Base-by-base conservation (phyloP, 257 asterid genomes). In the Catharanthus roseus region DNA sequence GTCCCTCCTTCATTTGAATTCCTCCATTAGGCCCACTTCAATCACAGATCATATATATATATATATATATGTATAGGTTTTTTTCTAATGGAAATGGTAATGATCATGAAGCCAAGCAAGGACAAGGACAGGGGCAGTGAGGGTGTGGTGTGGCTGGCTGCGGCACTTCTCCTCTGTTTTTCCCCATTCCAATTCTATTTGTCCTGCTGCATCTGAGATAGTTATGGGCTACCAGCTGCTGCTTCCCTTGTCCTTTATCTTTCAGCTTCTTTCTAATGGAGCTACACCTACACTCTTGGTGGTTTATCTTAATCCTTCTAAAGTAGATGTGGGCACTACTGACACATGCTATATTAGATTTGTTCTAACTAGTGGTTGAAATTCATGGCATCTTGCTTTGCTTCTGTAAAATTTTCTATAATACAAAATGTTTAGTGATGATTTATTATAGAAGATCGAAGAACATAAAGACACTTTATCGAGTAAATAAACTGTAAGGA, bases 241-340 rank as follows among this genome's bases (percentile, higher is more conserved):
- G 19, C 51, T 19, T 61, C 54, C 47, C 41, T 67, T 16, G 44
- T 5, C 29, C 39, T 54, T 38, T 10, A 55, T 34, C 61, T 24
- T 2, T 33, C 38, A 21, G 69, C 80, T 51, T 79, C 74, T 75
- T 75, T 61, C 77, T 34, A 1, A 24, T 68, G 78, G 74, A 72
- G 11, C 34, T 28, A 18, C 44, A 54, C 60, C 34, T 28, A 18
- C 44, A 54, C 60, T 38, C 28, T 13, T 62, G 73, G 65, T 62
- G 69, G 75, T 67, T 70, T 72, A 56, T 29, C 15, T 65, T 56
- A 34, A 12, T 10, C 54, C 60, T 21, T 36, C 3, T 31, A 10
- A 65, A 31, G 31, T 45, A 28, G n/a, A n/a, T n/a, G 34, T 19
- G 39, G 58, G 62, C 56, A 60, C 31, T 66, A 68, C 10, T 58